phyloP scores from a whole-genome alignment of 306 rosid species.

The Purshia tridentata region DNA sequence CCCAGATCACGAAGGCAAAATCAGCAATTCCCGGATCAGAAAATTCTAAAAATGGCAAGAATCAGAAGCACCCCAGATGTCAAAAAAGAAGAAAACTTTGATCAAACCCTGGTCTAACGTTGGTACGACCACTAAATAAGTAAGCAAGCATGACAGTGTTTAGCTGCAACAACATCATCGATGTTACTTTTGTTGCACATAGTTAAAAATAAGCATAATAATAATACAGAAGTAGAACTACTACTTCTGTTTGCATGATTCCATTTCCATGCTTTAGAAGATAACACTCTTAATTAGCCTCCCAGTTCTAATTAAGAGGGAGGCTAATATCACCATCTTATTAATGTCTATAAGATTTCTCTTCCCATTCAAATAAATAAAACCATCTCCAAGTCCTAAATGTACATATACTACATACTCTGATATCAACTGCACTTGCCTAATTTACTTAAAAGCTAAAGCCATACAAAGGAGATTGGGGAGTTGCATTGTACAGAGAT shows the following conservation, averaged over 20 bases:
- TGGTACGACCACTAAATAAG: constrained; percentile 3
- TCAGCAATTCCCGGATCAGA: constrained; percentile 21
- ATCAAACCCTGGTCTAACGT: constrained; percentile 1
- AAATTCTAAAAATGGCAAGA: neutral
- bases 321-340: neutral
- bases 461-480: neutral
- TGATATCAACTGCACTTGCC: neutral
- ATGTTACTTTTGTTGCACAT: neutral
- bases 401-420: neutral
- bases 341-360: neutral
- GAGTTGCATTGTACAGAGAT: neutral
- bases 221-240: neutral
- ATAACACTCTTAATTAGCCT: neutral
- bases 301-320: neutral
- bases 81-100: constrained; percentile 10
- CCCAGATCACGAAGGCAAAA: neutral
- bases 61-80: neutral
- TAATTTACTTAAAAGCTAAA: neutral
- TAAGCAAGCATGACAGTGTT: neutral
- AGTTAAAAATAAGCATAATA: neutral
- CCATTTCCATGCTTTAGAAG: neutral
- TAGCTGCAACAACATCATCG: neutral
- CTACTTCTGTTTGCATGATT: neutral
- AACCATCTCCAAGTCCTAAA: neutral
- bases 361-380: neutral